Conservation (phyloP, 306 rosid genomes). For the Ormosia semicastrata region DNA sequence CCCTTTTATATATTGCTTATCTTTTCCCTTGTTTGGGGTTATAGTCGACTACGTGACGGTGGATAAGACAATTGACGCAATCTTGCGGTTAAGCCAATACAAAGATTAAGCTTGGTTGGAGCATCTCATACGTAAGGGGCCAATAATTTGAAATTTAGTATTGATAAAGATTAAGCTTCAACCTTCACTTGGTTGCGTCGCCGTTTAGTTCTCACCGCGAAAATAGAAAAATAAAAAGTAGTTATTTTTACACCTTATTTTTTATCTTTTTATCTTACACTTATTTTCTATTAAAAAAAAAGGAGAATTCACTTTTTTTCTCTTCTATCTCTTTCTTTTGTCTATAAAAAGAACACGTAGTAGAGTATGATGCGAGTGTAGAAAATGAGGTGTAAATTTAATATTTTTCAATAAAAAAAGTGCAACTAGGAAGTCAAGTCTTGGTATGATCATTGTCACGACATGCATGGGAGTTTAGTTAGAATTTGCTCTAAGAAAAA, state of each 20-base stretch:
- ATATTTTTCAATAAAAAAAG: background rate
- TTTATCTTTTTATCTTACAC: too few relatives aligned
- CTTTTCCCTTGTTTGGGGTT: background rate
- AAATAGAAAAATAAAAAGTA: too few relatives aligned
- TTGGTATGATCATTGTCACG: background rate
- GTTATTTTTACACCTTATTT: too few relatives aligned
- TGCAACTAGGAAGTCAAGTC: background rate
- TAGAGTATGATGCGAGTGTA: too few relatives aligned
- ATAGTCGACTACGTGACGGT: background rate
- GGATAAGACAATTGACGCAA: conserved; percentile 12
- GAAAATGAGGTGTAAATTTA: too few relatives aligned
- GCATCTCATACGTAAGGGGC: conserved; percentile 17
- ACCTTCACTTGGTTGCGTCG: background rate
- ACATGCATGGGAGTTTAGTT: background rate
- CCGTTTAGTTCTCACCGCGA: background rate
- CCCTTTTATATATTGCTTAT: background rate
- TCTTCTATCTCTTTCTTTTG: too few relatives aligned
- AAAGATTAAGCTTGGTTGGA: conserved; percentile 15
- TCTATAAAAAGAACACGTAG: too few relatives aligned
- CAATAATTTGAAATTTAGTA: conserved; percentile 7
- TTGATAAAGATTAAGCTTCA: background rate
- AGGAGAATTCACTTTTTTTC: too few relatives aligned
- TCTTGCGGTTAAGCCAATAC: conserved; percentile 21
- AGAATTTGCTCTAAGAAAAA: background rate
- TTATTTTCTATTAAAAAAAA: too few relatives aligned